These are phyloP conservation scores for Cajanus cajan DNA, from an alignment of 306 rosid genomes.

Conservation along the genomic window DNA sequence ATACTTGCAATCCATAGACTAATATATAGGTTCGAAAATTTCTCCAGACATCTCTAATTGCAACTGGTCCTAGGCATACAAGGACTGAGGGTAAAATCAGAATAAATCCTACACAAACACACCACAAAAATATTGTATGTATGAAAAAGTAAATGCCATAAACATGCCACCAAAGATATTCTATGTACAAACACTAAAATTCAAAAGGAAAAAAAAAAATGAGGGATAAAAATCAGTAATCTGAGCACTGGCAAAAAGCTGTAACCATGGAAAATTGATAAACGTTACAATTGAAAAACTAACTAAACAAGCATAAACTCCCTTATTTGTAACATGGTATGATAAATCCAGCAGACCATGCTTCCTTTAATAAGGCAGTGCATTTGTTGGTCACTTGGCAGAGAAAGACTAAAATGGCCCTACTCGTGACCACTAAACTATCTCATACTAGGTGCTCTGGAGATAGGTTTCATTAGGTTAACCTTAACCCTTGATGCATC, in stretches of 20 bases:
- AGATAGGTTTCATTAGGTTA: constrained; percentile 22
- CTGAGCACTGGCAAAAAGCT: constrained; percentile 9
- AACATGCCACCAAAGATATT: background rate
- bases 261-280: constrained; percentile 20
- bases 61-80: background rate
- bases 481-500: constrained; percentile 30
- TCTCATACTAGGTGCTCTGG: constrained; percentile 35
- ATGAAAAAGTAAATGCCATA: background rate
- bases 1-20: background rate
- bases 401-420: constrained; percentile 12
- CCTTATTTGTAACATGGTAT: constrained; percentile 31
- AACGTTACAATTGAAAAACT: constrained; percentile 17
- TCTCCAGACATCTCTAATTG: background rate
- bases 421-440: constrained; percentile 32
- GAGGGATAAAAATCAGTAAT: background rate
- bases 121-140: background rate
- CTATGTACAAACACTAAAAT: background rate
- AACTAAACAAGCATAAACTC: constrained; percentile 25
- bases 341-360: constrained; percentile 22
- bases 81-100: background rate
- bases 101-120: background rate
- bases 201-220: constrained; percentile 22
- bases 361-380: constrained; percentile 15
- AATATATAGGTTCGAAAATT: background rate
- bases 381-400: constrained; percentile 23